Base-by-base conservation (phyloP, 441 rosid species). In the Bruguiera hainesii region DNA sequence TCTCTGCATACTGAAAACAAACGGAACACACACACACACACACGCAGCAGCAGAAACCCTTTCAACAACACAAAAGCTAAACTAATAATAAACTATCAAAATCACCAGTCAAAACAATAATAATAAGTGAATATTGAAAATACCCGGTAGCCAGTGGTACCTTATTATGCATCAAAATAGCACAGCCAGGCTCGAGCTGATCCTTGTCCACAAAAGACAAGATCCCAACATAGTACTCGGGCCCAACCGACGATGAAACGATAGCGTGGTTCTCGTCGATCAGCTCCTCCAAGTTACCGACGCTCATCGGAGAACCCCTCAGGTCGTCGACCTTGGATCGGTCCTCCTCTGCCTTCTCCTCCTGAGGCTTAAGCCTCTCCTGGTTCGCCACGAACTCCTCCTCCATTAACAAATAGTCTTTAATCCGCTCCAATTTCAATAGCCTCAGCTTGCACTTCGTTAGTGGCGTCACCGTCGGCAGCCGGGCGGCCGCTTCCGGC, bases 281-380 rank as follows among this genome's bases (percentile, higher is more conserved):
- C 61, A 92, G 37, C 78, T 92, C 98, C 76, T 92, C 96, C 57
- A 92, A 64, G 63, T 88, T 92, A 0, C 98, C 95, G 13, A 91
- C 96, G 61, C 96, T 92, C 96, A 92, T 91, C 7, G 98, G 96
- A 0, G 91, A 85, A 1, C 98, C 96, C 63, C 98, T 84, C 64
- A 91, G 80, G 69, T 91, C 96, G 63, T 92, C 96, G n/a, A 92
- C 96, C 76, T 88, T 92, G 50, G 95, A 89, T 68, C 95, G 79
- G 63, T 89, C 98, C 73, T 92, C 98, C 81, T 89, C 98, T n/a
- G 87, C 89, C 79, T 89, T 92, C 86, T 92, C 95, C 71, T 92
- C 98, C 74, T 86, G 96, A 31, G 98, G 98, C 76, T 92, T 92
- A 53, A 92, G 73, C 59, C 93, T 70, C 78, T 89, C 95, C 73